Conservation (phyloP, 2,329 filamentous ascomycete genomes). For the Aciculosporium take region DNA sequence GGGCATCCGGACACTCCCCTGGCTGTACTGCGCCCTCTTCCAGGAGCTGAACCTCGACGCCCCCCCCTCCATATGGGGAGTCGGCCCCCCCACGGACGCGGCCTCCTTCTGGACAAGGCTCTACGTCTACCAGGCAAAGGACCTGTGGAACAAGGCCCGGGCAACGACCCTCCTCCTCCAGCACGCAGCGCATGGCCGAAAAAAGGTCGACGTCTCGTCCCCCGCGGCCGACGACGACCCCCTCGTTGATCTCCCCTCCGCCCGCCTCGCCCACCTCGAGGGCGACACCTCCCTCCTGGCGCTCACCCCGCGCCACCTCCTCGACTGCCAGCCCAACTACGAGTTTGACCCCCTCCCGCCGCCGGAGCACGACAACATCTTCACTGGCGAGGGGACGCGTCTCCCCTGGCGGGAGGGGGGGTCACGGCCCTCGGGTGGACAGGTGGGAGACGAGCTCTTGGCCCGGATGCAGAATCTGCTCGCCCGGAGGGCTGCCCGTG, state of each 20-base stretch:
- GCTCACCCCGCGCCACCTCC: constrained; percentile 50
- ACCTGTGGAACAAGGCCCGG: constrained; percentile 73
- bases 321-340: constrained; percentile 51
- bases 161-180: constrained; percentile 54
- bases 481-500: constrained; percentile 5
- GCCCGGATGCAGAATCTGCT: constrained; percentile 17
- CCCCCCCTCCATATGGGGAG: constrained; percentile 73
- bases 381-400: constrained; percentile 27
- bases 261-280: constrained; percentile 65
- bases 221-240: constrained; percentile 28
- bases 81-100: constrained; percentile 48
- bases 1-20: constrained; percentile 64
- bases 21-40: constrained; percentile 71
- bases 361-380: constrained; percentile 36
- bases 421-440: constrained; percentile 1
- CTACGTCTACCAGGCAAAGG: constrained; percentile 63
- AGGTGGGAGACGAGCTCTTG: constrained; percentile 9
- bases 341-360: constrained; percentile 77
- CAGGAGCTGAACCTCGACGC: constrained; percentile 65
- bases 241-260: constrained; percentile 35
- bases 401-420: constrained; percentile 26
- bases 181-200: constrained; percentile 47
- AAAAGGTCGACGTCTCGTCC: constrained; percentile 25
- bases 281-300: constrained; percentile 58
- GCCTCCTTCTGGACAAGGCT: constrained; percentile 54